Evolutionary conservation across 2,329 filamentous ascomycete genomes (phyloP), one percentile per base, ranked within the genome.

Genomic region (Fonsecaea multimorphosa): DNA sequence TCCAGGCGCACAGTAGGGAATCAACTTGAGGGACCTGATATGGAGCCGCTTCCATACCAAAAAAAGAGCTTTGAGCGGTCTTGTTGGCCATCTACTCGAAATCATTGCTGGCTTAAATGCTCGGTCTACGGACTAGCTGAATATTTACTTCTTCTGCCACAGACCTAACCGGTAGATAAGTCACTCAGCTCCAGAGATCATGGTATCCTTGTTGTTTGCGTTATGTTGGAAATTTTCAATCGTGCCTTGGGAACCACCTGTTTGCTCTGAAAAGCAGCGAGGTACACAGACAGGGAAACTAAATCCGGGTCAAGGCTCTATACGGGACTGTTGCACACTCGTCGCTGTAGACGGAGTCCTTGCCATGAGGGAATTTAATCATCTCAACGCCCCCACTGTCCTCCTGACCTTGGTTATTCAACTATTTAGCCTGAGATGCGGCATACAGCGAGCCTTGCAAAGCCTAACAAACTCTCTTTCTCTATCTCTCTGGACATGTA

Each of bases 371-470:
- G 38, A 38, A 19, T 38, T 31, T 31, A 8, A 8, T 31, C 8
- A 7, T 12, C 5, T 9, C 32, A 34, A 34, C 4, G 5, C 32
- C 11, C 8, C 3, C 29, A 3, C 29, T 7, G 32, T 16, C 38
- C 38, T n/a, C 4, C 16, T 7, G 16, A 40, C 16, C 22, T 27
- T 19, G 7, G 14, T 31, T 31, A 31, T 31, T n/a, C n/a, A n/a
- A 31, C 3, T 16, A 31, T 55, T 55, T 55, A 55, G 52, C 29
- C 52, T 55, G 52, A 55, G 52, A 55, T 55, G 29, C 8, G 11
- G n/a, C 9, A n/a, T 36, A 8, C n/a, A 34, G 31, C 38, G 29
- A 55, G 49, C 49, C 16, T 31, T 12, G 32, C 11, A 9, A 34
- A 34, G 8, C 32, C 32, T 34, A 34, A 12, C 6, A 2, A 12